Base-by-base conservation (phyloP, 495 filamentous ascomycete genomes). In the Filosporella fistucella region DNA sequence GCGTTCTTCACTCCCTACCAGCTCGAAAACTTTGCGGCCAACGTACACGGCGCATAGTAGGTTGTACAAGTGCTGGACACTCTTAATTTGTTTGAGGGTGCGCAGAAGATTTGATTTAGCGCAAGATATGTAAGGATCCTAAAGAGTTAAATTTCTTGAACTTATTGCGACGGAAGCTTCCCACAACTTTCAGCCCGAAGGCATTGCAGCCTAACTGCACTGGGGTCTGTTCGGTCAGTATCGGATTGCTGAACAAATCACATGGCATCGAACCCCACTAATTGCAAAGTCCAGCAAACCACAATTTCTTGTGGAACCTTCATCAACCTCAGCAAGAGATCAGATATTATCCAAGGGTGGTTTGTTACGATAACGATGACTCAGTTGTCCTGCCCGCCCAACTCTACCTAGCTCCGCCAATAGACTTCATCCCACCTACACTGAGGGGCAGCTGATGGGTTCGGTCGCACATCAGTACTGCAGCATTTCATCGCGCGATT, bases 381-480 rank as follows among this genome's bases (percentile, higher is more conserved):
- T 54, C 38, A 43, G 45, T 43, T 54, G 37, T 43, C 38, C 51
- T 54, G 51, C 35, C 38, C 44, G 39, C 47, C 36, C 25, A 53
- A 37, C 50, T 42, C 42, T 21, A 22, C 51, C 39, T 38, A 54
- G 37, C 45, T 42, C 38, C 45, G 43, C 50, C 30, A 48, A 44
- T 54, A 54, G 22, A 48, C 51, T 36, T 30, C 51, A 28, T 49
- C 44, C 43, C 39, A 51, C 30, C 47, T 40, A 36, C 22, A 28
- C 34, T 35, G 29, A 38, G 45, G 18, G 30, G 45, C 45, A 48
- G 45, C 20, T 8, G 45, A 48, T 40, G 14, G 38, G 5, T 37
- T 32, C 29, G 21, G 29, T 35, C 18, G 24, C n/a, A 37, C 33
- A 47, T 47, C 20, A 47, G 43, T 30, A 47, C 26, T 47, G n/a